Evolutionary conservation across 306 rosid genomes (phyloP).

Genomic region (Comarum palustre): DNA sequence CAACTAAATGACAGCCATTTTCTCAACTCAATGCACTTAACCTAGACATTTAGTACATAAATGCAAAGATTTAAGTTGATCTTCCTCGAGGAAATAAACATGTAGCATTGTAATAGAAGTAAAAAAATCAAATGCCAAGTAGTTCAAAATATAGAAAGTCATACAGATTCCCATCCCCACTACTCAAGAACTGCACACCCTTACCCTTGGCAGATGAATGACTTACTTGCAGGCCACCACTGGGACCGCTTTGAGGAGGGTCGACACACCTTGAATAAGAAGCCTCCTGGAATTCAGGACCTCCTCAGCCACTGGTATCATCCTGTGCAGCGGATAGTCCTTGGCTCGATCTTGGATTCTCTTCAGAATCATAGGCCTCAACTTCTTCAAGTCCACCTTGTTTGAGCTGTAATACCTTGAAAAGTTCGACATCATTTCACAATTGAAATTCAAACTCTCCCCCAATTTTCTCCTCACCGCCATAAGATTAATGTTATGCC

Average conservation of each 20-base stretch:
- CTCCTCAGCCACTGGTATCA: conserved; percentile 69
- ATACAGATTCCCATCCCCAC: neutral
- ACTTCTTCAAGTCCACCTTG: conserved; percentile 31
- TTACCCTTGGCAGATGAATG: neutral
- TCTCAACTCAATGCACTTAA: neutral
- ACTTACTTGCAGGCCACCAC: conserved; percentile 77
- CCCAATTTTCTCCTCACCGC: conserved; percentile 12
- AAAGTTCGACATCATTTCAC: neutral
- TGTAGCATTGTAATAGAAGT: neutral
- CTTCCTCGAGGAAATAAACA: neutral
- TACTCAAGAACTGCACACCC: neutral
- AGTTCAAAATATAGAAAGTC: neutral
- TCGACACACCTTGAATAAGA: conserved; percentile 65
- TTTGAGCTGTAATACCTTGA: conserved; percentile 9
- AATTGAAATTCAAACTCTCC: conserved; percentile 5
- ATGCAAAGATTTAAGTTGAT: neutral
- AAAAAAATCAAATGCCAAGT: neutral
- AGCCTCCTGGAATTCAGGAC: conserved; percentile 50
- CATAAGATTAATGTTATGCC: neutral
- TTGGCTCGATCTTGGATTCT: conserved; percentile 59
- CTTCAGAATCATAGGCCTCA: conserved; percentile 65
- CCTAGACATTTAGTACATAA: neutral
- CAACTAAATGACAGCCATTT: neutral
- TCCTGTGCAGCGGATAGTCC: conserved; percentile 49
- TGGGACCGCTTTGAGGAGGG: conserved; percentile 54